Evolutionary conservation across 257 asterid genomes (phyloP).

Genomic region (Solanum phureja): DNA sequence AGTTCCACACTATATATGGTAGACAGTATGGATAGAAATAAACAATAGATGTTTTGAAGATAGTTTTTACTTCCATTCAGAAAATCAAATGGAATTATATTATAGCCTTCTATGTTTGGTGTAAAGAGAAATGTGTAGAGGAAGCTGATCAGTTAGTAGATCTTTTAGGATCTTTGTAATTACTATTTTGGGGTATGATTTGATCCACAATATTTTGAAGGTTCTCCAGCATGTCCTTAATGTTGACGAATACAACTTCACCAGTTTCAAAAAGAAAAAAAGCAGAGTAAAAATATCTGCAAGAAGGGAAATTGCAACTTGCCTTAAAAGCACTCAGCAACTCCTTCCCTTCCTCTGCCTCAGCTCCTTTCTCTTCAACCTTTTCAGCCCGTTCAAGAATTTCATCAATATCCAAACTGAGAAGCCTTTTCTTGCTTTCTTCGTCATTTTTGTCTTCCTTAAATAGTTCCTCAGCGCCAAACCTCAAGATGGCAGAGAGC

Average conservation of each 20-base stretch:
- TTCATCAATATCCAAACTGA: constrained; percentile 93
- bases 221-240: neutral
- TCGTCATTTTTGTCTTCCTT: constrained; percentile 92
- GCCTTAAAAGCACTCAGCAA: constrained; percentile 92
- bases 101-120: neutral
- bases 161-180: neutral
- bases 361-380: constrained; percentile 80
- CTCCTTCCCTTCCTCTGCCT: constrained; percentile 68
- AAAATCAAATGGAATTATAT: neutral
- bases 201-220: neutral
- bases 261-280: neutral
- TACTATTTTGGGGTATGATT: neutral
- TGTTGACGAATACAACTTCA: neutral
- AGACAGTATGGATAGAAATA: neutral
- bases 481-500: constrained; percentile 96
- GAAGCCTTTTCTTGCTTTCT: constrained; percentile 91
- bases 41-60: neutral
- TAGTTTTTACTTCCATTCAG: neutral
- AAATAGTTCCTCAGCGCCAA: constrained; percentile 97
- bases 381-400: constrained; percentile 99
- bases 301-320: constrained; percentile 4
- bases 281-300: neutral
- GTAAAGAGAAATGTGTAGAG: neutral
- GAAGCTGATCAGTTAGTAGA: neutral
- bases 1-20: neutral